phyloP scores from a whole-genome alignment of 169 alveolate species.

The Plasmodium knowlesi region DNA sequence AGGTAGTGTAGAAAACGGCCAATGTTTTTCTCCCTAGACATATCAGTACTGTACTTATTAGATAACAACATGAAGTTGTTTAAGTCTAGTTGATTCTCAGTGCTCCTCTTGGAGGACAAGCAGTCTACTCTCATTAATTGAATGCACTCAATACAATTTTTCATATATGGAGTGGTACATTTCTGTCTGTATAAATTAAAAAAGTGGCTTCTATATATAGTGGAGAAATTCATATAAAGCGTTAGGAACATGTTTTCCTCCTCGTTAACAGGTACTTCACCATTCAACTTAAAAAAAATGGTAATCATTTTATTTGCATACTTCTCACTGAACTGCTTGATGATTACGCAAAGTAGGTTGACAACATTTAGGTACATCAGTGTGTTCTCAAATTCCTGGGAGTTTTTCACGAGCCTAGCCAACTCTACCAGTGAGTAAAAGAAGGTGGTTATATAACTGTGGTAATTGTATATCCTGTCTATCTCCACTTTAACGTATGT shows the following conservation, averaged over 20 bases:
- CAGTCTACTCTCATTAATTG: conserved; percentile 14
- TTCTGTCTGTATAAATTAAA: conserved; percentile 56
- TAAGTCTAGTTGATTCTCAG: conserved; percentile 54
- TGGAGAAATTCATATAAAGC: conserved; percentile 34
- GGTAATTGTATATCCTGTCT: conserved; percentile 19
- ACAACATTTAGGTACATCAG: conserved; percentile 1
- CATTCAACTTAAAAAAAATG: conserved; percentile 48
- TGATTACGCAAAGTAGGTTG: conserved; percentile 39
- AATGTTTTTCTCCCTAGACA: conserved; percentile 33
- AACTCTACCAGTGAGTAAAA: conserved; percentile 41
- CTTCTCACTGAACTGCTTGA: conserved; percentile 11
- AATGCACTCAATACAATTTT: conserved; percentile 62
- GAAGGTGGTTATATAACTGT: conserved; percentile 19
- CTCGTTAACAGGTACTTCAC: conserved; percentile 38
- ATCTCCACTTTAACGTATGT: conserved; percentile 47
- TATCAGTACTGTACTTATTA: conserved; percentile 51
- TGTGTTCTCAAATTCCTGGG: conserved; percentile 23
- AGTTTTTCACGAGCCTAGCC: conserved; percentile 7
- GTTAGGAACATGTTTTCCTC: conserved; percentile 41
- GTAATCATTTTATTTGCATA: conserved; percentile 24
- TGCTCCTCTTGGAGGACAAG: neutral
- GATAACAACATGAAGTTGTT: conserved; percentile 71
- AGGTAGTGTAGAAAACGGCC: conserved; percentile 22
- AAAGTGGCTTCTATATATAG: conserved; percentile 47
- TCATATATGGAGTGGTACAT: conserved; percentile 43